Base-by-base conservation (phyloP, 352 stramenopile species). In the Pythium coloratum region DNA sequence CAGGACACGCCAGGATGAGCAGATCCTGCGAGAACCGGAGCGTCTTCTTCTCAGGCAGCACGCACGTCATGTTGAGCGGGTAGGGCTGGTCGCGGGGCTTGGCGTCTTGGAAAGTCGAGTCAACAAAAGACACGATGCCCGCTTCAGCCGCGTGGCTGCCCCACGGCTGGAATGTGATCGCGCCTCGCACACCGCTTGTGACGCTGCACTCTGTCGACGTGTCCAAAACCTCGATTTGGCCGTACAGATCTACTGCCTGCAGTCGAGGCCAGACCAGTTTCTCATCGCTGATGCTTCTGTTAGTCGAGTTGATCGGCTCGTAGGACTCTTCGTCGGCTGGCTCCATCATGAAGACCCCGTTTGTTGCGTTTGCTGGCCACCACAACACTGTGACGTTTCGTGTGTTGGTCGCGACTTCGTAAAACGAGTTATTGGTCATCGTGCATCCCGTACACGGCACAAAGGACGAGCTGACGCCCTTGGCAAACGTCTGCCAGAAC, bases 371-470 rank as follows among this genome's bases (percentile, higher is more conserved):
- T 0, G 51, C 33, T 9, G 82, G 82, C 82, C 82, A 91, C 82
- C 82, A 91, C 56, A 84, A 65, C 6, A 84, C 69, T 8, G 76
- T 62, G 5, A 89, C 79, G 13, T 78, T 66, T 8, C 80, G 67
- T 1, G 82, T 86, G 63, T 91, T 91, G 6, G 82, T 91, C 38
- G 82, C 74, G 14, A 78, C 71, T 30, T 88, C 64, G 54, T 91
- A 91, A 1, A 83, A 40, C 20, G 66, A 46, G 61, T 91, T 91
- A 33, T 74, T 72, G 26, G 56, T 28, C 66, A 89, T 78, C 0
- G 13, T 55, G 28, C 81, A 90, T 9, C 60, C 44, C 0, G 18
- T 61, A 28, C 81, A 91, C 10, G 79, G 78, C 18, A 81, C 64
- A 1, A 77, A 38, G 1, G 70, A 60, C 3, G 47, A 42, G 4